Conservation (phyloP, 345 rosid genomes). For the Eucalyptus albens region DNA sequence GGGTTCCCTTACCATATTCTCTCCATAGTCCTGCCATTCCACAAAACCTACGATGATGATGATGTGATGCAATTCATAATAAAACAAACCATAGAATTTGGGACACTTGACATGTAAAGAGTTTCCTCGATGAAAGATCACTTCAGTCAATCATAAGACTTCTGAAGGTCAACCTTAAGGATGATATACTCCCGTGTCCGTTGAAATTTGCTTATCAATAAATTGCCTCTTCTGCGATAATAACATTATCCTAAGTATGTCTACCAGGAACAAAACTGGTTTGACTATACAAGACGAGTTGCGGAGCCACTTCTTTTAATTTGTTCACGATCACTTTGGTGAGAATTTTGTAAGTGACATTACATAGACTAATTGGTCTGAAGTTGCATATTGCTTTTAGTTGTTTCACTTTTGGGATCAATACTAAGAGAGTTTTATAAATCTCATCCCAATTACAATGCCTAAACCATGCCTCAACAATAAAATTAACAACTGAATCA, state of each 20-base stretch:
- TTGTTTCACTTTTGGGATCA: background rate
- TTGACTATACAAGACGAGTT: no score
- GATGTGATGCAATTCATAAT: background rate
- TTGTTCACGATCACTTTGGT: no score
- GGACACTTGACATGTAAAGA: background rate
- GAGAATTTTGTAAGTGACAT: background rate
- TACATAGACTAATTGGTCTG: background rate
- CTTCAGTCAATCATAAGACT: background rate
- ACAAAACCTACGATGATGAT: background rate
- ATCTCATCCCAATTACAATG: background rate
- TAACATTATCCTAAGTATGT: background rate
- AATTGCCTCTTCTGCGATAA: background rate
- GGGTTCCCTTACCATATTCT: background rate
- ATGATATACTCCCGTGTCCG: background rate
- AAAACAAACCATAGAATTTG: background rate
- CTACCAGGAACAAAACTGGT: background rate
- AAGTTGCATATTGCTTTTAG: background rate
- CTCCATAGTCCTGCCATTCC: background rate
- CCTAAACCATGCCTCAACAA: background rate
- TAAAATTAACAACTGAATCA: background rate
- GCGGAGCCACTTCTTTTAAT: background rate
- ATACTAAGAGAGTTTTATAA: background rate
- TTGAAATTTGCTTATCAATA: background rate
- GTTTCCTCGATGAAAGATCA: background rate
- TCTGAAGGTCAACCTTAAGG: background rate